Evolutionary conservation across 495 filamentous ascomycete genomes (phyloP), one percentile per base, ranked within the genome.

Genomic region (Daldinia childiae): DNA sequence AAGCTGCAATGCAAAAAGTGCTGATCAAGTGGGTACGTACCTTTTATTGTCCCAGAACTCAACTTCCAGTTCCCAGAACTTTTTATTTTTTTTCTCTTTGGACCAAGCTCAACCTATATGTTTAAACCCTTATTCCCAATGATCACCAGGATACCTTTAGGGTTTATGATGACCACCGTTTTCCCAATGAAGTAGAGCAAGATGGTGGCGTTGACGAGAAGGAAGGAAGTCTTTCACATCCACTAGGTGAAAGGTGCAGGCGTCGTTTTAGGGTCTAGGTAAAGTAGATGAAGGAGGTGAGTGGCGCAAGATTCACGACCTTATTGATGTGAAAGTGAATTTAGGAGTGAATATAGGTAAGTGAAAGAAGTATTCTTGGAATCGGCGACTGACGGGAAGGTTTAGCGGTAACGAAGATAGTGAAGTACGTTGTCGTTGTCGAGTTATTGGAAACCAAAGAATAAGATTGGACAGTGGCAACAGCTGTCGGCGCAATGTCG

Each of bases 161-260:
- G 43, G 21, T 48, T 48, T 48, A 48, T 48, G 19, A 24, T 24
- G 43, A 21, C 19, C 17, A 48, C 43, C 43, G 17, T 24, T 0
- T 48, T 48, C 43, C 43, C 19, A 48, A 48, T 48, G 43, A 24
- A 24, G 24, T 48, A 48, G 43, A 48, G 43, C 43, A 48, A 48
- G 43, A 11, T 48, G 19, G 17, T 24, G 43, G 8, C 21, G 43
- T 48, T 21, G 43, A 21, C 3, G 17, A 14, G 9, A 12, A 12
- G 43, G 9, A 1, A 48, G 43, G 7, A 9, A 45, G 41, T 45
- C 21, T 15, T 19, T 48, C 43, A 24, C 43, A 21, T 24, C 43
- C 4, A 48, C 2, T 0, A 6, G 11, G 43, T 9, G 43, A 48
- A 24, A 24, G 19, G 8, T 21, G 19, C 4, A 24, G 43, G 24